Evolutionary conservation across 2,329 filamentous ascomycete species (phyloP).

Genomic region (Sporothrix curviconia): DNA sequence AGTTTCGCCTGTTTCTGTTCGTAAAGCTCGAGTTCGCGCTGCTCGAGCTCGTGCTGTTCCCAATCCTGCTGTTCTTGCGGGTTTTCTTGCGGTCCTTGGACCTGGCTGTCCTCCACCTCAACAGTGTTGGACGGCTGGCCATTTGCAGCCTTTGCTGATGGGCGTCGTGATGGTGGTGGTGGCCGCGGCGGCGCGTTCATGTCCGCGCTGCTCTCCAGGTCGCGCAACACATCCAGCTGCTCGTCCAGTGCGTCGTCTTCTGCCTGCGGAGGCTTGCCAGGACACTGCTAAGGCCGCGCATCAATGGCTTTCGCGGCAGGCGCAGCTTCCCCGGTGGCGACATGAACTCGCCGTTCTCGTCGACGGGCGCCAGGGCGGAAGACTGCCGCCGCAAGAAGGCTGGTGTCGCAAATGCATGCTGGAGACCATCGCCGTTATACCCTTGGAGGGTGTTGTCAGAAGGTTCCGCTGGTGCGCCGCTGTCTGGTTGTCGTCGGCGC

Average conservation of each 20-base stretch:
- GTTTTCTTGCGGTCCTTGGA: too few species aligned
- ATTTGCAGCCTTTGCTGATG: neutral
- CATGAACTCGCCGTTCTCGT: conserved; percentile 47
- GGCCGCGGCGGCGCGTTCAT: conserved; percentile 18
- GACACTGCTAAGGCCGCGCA: conserved; percentile 65
- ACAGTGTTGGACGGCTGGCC: neutral
- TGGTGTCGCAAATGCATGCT: conserved; percentile 60
- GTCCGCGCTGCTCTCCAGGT: conserved; percentile 51
- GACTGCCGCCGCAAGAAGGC: conserved; percentile 54
- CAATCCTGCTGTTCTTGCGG: too few species aligned
- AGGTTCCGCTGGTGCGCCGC: neutral
- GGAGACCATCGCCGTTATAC: conserved; percentile 20
- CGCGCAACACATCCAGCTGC: conserved; percentile 66
- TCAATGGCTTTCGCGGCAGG: conserved; percentile 55
- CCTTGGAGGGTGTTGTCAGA: conserved; percentile 11
- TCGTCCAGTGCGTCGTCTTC: conserved; percentile 66
- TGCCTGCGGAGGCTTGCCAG: conserved; percentile 63
- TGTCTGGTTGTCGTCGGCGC: conserved; percentile 27
- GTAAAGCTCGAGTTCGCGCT: neutral
- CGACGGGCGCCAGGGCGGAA: conserved; percentile 47
- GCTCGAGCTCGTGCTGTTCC: too few species aligned
- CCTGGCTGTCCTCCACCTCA: neutral
- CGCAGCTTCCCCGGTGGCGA: conserved; percentile 43
- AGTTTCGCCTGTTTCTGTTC: neutral
- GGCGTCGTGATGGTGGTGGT: too few species aligned